These are phyloP conservation scores for Isabelozyma pseudorhagii DNA, from an alignment of 805 yeast genomes.

Conservation along the genomic window DNA sequence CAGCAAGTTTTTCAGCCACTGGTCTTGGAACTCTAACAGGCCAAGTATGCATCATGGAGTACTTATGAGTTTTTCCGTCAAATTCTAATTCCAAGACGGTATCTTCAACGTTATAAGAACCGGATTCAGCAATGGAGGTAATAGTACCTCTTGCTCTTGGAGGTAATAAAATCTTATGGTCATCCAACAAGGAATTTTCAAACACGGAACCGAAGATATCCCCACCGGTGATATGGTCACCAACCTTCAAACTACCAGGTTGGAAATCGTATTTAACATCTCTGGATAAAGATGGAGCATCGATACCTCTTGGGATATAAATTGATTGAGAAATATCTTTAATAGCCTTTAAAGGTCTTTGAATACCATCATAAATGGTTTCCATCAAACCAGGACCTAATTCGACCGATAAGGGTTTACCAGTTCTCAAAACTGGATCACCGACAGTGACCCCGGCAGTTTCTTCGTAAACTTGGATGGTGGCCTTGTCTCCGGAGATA, in stretches of 20 bases:
- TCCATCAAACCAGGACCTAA: constrained; percentile 99
- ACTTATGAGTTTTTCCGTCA: constrained; percentile 75
- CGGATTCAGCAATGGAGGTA: constrained; percentile 82
- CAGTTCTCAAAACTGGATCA: constrained; percentile 97
- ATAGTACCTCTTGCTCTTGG: constrained; percentile 99
- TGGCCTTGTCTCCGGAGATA: constrained; percentile 94
- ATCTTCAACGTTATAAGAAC: constrained; percentile 89
- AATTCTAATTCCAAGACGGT: constrained; percentile 91
- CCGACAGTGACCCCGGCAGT: constrained; percentile 99
- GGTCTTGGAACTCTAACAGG: constrained; percentile 99
- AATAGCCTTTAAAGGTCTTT: constrained; percentile 95
- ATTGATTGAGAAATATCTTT: constrained; percentile 85
- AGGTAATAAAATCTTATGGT: constrained; percentile 92
- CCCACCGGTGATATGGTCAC: constrained; percentile 98
- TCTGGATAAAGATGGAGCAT: constrained; percentile 93
- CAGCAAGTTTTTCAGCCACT: constrained; percentile 88
- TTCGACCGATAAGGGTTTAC: constrained; percentile 98
- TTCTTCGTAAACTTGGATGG: constrained; percentile 98
- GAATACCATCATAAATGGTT: constrained; percentile 98
- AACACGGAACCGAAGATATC: constrained; percentile 91
- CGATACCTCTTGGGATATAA: constrained; percentile 98
- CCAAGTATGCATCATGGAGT: constrained; percentile 98
- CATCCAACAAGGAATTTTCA: constrained; percentile 88
- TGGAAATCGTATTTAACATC: constrained; percentile 77
- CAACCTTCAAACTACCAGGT: constrained; percentile 77